These are phyloP conservation scores for Hericium alpestre DNA, from an alignment of 768 basidiomycete genomes.

Conservation along the genomic window DNA sequence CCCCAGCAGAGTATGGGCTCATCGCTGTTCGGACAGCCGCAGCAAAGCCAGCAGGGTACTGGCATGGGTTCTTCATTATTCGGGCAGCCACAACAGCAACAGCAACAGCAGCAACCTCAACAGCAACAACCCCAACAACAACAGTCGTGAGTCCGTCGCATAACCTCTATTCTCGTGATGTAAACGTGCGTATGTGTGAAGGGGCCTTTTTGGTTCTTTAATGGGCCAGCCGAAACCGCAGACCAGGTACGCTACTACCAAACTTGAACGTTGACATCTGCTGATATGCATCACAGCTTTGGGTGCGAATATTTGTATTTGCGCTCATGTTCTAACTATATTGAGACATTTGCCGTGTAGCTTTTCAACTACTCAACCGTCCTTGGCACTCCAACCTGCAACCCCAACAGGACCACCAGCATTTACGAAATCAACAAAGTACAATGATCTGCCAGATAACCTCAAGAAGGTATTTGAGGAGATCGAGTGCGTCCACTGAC, in stretches of 20 bases:
- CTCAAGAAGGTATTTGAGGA: constrained; percentile 52
- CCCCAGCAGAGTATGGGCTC: constrained; percentile 8
- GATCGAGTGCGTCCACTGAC: constrained; percentile 47
- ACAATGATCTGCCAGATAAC: constrained; percentile 72
- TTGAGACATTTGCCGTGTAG: neutral
- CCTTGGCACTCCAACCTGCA: neutral
- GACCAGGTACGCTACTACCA: neutral
- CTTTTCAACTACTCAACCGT: constrained; percentile 5
- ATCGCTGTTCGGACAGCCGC: constrained; percentile 6
- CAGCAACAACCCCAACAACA: constrained; percentile 3
- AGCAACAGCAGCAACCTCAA: constrained; percentile 16
- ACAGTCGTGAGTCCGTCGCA: too few relatives aligned
- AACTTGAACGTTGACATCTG: neutral
- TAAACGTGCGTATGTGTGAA: neutral
- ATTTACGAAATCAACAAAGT: constrained; percentile 56
- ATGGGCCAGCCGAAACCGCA: neutral
- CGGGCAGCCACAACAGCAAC: constrained; percentile 10
- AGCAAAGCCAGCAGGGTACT: neutral
- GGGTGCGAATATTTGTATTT: neutral
- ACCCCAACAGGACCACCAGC: constrained; percentile 14
- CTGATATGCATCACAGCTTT: neutral
- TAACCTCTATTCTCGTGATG: neutral
- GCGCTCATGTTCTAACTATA: neutral
- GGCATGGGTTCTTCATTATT: neutral
- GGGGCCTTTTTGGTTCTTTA: constrained; percentile 25